These are phyloP conservation scores for Exophiala sp. DNA, from an alignment of 2,329 filamentous ascomycete species.

Conservation along the genomic window DNA sequence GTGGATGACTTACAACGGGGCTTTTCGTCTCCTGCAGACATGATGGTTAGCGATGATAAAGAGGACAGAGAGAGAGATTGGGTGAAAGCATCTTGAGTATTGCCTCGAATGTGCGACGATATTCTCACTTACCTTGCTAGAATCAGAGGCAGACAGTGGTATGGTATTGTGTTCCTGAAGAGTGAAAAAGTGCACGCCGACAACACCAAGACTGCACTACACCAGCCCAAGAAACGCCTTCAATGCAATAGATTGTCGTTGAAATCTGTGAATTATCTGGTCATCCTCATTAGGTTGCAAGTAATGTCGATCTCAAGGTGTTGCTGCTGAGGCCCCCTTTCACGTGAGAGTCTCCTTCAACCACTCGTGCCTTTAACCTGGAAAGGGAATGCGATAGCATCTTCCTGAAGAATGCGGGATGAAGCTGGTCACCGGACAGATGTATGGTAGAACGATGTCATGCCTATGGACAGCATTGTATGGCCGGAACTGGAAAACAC, in stretches of 20 bases:
- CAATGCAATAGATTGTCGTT: neutral
- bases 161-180: neutral
- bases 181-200: neutral
- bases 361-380: conserved; percentile 14
- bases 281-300: neutral
- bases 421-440: neutral
- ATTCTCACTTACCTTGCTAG: conserved; percentile 11
- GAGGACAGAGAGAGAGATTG: neutral
- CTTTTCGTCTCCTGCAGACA: conserved; percentile 11
- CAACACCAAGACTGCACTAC: neutral
- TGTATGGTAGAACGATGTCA: neutral
- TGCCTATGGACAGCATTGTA: neutral
- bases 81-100: neutral
- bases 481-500: neutral
- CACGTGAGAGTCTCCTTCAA: conserved; percentile 11
- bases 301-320: neutral
- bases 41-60: conserved; percentile 9
- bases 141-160: neutral
- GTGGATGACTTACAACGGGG: conserved; percentile 12
- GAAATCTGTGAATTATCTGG: neutral
- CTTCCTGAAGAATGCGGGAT: conserved; percentile 2
- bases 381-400: conserved; percentile 11
- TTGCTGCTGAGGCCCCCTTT: conserved; percentile 3
- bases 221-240: neutral
- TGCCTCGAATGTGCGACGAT: neutral